phyloP scores from a whole-genome alignment of 139 green algal genomes.

The Asterochloris erici region DNA sequence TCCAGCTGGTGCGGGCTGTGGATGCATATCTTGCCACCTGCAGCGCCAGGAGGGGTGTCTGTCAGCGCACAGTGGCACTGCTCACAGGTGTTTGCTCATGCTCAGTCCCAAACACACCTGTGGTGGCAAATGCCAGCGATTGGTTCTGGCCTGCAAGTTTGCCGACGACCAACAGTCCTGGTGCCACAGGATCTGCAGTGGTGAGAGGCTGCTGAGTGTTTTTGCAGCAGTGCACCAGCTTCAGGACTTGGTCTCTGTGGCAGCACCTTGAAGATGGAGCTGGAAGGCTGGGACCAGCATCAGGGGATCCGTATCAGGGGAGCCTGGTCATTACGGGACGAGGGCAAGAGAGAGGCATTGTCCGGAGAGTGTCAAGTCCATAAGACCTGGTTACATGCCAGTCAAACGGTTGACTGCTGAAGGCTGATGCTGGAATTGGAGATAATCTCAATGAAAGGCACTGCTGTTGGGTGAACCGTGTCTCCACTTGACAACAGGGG shows the following conservation, averaged over 20 bases:
- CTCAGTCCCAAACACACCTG: not conserved
- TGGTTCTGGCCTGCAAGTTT: slow-evolving; percentile 2
- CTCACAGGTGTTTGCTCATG: not conserved
- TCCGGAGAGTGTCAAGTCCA: too few species aligned
- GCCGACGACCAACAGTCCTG: not conserved
- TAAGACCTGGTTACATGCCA: too few species aligned
- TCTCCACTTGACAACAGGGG: too few species aligned
- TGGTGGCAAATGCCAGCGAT: slow-evolving; percentile 14
- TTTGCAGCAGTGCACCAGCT: not conserved
- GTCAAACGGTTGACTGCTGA: too few species aligned
- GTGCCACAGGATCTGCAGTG: not conserved
- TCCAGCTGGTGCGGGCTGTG: slow-evolving; percentile 56
- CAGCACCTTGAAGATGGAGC: slow-evolving; percentile 3
- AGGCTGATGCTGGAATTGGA: too few species aligned
- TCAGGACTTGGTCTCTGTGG: too few species aligned
- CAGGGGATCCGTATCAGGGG: not conserved
- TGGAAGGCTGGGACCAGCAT: slow-evolving; percentile 10
- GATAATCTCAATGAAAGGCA: too few species aligned
- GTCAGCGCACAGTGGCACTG: not conserved
- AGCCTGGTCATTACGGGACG: not conserved
- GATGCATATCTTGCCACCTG: slow-evolving; percentile 67
- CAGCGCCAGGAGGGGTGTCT: not conserved
- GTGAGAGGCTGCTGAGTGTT: not conserved
- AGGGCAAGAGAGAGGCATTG: too few species aligned
- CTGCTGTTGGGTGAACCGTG: too few species aligned